Base-by-base conservation (phyloP, 805 yeast species). In the Cyberlindnera veronae region DNA sequence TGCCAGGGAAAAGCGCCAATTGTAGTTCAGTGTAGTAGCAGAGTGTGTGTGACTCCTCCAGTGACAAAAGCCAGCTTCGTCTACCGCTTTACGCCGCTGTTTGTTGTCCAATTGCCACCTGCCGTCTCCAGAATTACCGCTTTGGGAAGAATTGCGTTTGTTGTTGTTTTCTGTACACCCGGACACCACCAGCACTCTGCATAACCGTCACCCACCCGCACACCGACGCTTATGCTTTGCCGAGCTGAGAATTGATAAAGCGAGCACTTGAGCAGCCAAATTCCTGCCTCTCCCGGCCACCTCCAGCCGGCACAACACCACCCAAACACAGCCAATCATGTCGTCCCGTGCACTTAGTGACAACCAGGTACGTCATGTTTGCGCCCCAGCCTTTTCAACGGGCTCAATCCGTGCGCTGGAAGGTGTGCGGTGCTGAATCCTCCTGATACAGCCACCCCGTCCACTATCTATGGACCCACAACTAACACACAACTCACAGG, bases 321-420 rank as follows among this genome's bases (percentile, higher is more conserved):
- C 18, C 10, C 13, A 27, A 7, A 17, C 13, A 16, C 19, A 22
- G 5, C 14, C 32, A 46, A 34, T 24, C 17, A 65, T 64, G 71
- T 58, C 71, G 32, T 51, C 64, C 14, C 65, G 57, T 46, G 67
- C 62, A 32, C 58, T 72, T 39, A 69, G 74, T 31, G 77, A 71
- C 50, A 73, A 67, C 51, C 76, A 71, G 62, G 76, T 71, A 61
- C 29, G 75, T 68, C 10, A 5, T 10, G 4, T 5, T 7, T 8
- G 3, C 13, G 14, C 20, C 22, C 4, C 18, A 3, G 18, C 14
- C 8, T 14, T 28, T 15, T 28, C 7, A 20, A 5, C 8, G 33
- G 12, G 3, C 12, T 7, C 34, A 15, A 11, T 22, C 10, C n/a
- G 19, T 11, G 3, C 33, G 12, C 16, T 15, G 9, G 6, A 20